phyloP scores from a whole-genome alignment of 1,284 basidiomycete species.

The Neotropicomus parvogracilis region DNA sequence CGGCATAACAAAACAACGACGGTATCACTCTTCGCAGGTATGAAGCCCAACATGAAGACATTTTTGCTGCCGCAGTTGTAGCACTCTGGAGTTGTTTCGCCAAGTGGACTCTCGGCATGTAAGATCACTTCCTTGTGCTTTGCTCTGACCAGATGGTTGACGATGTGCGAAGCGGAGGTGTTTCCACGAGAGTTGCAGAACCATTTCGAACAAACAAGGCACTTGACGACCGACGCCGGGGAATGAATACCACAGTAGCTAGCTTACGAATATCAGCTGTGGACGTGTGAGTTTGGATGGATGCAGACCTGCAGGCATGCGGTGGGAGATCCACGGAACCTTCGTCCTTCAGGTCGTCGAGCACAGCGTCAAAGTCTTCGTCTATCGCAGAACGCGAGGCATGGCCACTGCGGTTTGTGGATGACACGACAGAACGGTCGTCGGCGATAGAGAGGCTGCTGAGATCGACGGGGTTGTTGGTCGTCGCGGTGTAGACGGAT shows the following conservation, averaged over 20 bases:
- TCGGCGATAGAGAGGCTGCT: slow-evolving; percentile 64
- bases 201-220: slow-evolving; percentile 95
- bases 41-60: slow-evolving; percentile 98
- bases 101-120: slow-evolving; percentile 92
- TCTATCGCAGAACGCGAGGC: slow-evolving; percentile 49
- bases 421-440: slow-evolving; percentile 41
- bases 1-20: slow-evolving; percentile 98
- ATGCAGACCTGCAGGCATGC: slow-evolving; percentile 87
- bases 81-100: slow-evolving; percentile 96
- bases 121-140: slow-evolving; percentile 99
- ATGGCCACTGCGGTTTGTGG: slow-evolving; percentile 39
- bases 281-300: background rate
- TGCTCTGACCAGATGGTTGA: slow-evolving; percentile 97
- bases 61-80: slow-evolving; percentile 99
- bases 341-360: slow-evolving; percentile 87
- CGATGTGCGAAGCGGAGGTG: slow-evolving; percentile 97
- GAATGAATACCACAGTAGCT: slow-evolving; percentile 99
- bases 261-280: slow-evolving; percentile 14
- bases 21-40: slow-evolving; percentile 98
- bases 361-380: slow-evolving; percentile 81
- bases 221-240: slow-evolving; percentile 95
- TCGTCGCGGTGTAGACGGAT: slow-evolving; percentile 77
- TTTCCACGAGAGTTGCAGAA: slow-evolving; percentile 99
- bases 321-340: slow-evolving; percentile 78
- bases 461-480: slow-evolving; percentile 60